Evolutionary conservation across 2,329 filamentous ascomycete species (phyloP).

Genomic region (Tolypocladium guangdongense): DNA sequence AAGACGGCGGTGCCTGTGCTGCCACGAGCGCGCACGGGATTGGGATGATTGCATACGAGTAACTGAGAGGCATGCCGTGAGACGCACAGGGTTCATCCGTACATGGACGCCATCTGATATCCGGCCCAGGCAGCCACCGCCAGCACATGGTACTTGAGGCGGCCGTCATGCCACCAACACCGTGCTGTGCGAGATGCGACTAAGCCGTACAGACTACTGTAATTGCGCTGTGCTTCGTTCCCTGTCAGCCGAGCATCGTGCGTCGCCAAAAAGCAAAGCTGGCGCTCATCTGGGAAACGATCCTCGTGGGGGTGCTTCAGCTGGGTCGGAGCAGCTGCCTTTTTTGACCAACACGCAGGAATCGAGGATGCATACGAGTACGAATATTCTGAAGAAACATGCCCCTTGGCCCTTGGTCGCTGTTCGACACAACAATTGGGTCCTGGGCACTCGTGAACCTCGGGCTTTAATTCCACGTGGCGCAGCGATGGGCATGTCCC

Average conservation of each 20-base stretch:
- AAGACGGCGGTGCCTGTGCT: not conserved
- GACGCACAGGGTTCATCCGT: not conserved
- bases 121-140: not conserved
- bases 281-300: not conserved
- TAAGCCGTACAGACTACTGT: too few relatives aligned
- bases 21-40: not conserved
- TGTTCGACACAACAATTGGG: not conserved
- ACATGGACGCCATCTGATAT: not conserved
- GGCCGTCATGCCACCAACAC: not conserved
- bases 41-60: not conserved
- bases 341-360: not conserved
- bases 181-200: not conserved
- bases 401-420: not conserved
- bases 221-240: not conserved
- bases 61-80: not conserved
- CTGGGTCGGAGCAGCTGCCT: not conserved
- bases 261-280: not conserved
- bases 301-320: not conserved
- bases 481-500: too few relatives aligned
- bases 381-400: too few relatives aligned
- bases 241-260: not conserved
- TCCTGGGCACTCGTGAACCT: not conserved
- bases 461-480: not conserved
- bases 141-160: too few relatives aligned
- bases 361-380: not conserved